These are phyloP conservation scores for Coemansia biformis DNA, from an alignment of 192 early-diverging fungal species.

Conservation along the genomic window DNA sequence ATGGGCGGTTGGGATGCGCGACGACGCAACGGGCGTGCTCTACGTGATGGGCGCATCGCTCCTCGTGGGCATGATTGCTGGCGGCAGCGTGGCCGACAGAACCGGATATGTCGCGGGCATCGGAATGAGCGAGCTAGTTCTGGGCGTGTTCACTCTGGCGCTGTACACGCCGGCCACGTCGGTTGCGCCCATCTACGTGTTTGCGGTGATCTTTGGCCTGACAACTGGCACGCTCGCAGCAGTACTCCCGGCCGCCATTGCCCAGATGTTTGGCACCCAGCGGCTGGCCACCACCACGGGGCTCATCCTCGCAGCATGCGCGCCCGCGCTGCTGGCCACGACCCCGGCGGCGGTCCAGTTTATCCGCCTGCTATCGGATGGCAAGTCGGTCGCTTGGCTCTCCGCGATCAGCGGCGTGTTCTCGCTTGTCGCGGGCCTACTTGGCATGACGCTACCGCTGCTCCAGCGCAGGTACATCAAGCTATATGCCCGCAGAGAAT, in stretches of 20 bases:
- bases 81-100: constrained; percentile 14
- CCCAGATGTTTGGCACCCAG: constrained; percentile 31
- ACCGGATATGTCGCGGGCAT: constrained; percentile 24
- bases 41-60: constrained; percentile 22
- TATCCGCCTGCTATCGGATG: constrained; percentile 2
- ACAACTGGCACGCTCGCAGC: constrained; percentile 17
- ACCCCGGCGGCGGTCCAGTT: constrained; percentile 23
- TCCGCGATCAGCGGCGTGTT: constrained; percentile 21
- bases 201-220: constrained; percentile 24
- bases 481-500: too few relatives aligned
- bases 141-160: constrained; percentile 24
- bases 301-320: constrained; percentile 9
- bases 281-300: constrained; percentile 26
- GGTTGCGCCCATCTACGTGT: constrained; percentile 20
- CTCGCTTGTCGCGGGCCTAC: constrained; percentile 15
- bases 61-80: constrained; percentile 10
- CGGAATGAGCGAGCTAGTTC: constrained; percentile 20
- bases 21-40: constrained; percentile 9
- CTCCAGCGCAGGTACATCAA: constrained; percentile 19
- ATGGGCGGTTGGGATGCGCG: constrained; percentile 1
- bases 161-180: constrained; percentile 18
- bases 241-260: constrained; percentile 13
- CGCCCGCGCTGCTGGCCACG: constrained; percentile 12
- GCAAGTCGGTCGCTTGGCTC: constrained; percentile 13
- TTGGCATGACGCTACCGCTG: constrained; percentile 21